Evolutionary conservation across 192 early-diverging fungal genomes (phyloP), one percentile per base, ranked within the genome.

Genomic region (Backusella psychrophila): DNA sequence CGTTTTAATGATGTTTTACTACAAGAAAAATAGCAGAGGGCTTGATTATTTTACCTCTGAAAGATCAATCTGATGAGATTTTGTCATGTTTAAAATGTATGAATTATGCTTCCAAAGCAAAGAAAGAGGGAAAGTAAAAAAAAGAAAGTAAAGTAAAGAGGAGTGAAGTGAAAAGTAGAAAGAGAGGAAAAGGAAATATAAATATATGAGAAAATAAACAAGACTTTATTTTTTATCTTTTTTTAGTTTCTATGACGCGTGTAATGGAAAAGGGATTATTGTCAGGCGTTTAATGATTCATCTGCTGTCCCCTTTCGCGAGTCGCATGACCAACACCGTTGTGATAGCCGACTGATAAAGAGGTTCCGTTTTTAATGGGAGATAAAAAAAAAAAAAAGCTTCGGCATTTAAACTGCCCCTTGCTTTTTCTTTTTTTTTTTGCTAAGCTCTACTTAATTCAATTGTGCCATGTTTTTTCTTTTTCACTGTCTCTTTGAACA

Each of bases 271-370:
- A 68, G 66, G 66, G 29, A 68, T 69, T 38, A 69, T 69, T 69
- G 68, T 69, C 68, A 69, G 68, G 68, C 68, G 68, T 69, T 69
- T 41, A 69, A 69, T 69, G 35, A 69, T 69, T 69, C 68, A 69
- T 69, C 66, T 69, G 68, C 68, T 69, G 68, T 38, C 34, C 35
- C 38, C 35, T 69, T 39, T 69, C 35, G n/a, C n/a, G 21, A 69
- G 68, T 69, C 68, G 68, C 68, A 69, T 69, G 68, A 69, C 36
- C 68, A 69, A 41, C 34, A 69, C 68, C 68, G 68, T 69, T 38
- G 35, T 23, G 35, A 69, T 69, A 69, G 67, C 67, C 67, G 67
- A 69, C 35, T 69, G 53, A 56, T 56, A 56, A 56, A 56, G 53
- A 56, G 53, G 53, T 56, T 56, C 53, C 53, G 53, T 56, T 56